phyloP scores from a whole-genome alignment of 2,329 filamentous ascomycete species.

The Aspergillus ruber region DNA sequence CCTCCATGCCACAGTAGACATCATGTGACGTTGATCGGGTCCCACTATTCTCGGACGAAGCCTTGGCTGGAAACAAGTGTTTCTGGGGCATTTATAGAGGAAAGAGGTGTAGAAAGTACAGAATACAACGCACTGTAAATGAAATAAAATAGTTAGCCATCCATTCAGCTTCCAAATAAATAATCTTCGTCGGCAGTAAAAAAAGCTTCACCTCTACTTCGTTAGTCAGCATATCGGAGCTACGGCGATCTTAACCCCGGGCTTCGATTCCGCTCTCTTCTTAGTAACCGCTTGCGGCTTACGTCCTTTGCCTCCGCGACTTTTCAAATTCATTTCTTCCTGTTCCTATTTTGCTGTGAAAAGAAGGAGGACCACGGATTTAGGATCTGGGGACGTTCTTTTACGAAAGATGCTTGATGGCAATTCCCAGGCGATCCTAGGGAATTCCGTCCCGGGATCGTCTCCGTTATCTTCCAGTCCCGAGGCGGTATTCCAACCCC shows the following conservation, averaged over 20 bases:
- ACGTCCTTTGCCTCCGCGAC: neutral
- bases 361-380: constrained; percentile 15
- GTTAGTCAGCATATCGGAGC: neutral
- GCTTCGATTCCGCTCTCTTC: neutral
- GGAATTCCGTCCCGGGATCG: constrained; percentile 21
- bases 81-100: too few relatives aligned
- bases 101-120: too few relatives aligned
- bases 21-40: too few relatives aligned
- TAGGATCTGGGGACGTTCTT: constrained; percentile 16
- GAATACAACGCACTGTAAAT: too few relatives aligned
- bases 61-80: too few relatives aligned
- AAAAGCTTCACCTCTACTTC: neutral
- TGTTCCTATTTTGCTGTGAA: neutral
- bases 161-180: too few relatives aligned
- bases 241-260: neutral
- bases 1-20: too few relatives aligned
- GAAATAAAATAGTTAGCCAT: too few relatives aligned
- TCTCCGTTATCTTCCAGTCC: constrained; percentile 17
- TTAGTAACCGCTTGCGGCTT: neutral
- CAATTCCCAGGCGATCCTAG: constrained; percentile 29
- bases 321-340: neutral
- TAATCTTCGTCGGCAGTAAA: neutral
- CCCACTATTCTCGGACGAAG: too few relatives aligned
- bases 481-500: constrained; percentile 19
- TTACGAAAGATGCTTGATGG: constrained; percentile 29